Evolutionary conservation across 2,329 filamentous ascomycete species (phyloP).

Genomic region (Ustilaginoidea virens): DNA sequence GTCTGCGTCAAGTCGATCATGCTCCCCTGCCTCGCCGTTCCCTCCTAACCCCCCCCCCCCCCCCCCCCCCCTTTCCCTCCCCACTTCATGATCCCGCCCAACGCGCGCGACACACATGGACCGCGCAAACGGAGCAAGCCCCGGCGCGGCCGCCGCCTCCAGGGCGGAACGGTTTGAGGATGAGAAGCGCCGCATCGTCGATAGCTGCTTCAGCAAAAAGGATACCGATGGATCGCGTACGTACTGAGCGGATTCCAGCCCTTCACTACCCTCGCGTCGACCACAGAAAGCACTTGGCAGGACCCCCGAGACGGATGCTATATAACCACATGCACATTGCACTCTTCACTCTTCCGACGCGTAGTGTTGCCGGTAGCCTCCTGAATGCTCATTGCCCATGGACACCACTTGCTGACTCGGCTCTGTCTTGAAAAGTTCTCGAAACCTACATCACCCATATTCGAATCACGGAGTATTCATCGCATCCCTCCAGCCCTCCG

Average conservation of each 20-base stretch:
- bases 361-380: no score
- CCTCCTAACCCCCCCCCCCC: no score
- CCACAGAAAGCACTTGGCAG: no score
- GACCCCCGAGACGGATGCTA: no score
- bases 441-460: constrained; percentile 99
- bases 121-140: constrained; percentile 22
- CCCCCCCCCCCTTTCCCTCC: constrained; percentile 1
- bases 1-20: constrained; percentile 6
- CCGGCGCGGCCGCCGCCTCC: constrained; percentile 18
- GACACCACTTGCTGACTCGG: no score
- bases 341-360: no score
- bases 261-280: no score
- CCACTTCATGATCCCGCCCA: constrained; percentile 8
- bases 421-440: no score
- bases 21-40: no score
- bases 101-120: constrained; percentile 17
- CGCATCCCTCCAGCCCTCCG: constrained; percentile 68
- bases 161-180: constrained; percentile 84
- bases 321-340: no score
- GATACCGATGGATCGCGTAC: constrained; percentile 75
- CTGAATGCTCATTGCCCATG: no score
- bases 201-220: constrained; percentile 85
- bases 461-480: constrained; percentile 72
- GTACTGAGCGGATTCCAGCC: no score
- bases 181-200: constrained; percentile 86